These are phyloP conservation scores for Fusarium vanettenii DNA, from an alignment of 2,329 filamentous ascomycete genomes.

Conservation along the genomic window DNA sequence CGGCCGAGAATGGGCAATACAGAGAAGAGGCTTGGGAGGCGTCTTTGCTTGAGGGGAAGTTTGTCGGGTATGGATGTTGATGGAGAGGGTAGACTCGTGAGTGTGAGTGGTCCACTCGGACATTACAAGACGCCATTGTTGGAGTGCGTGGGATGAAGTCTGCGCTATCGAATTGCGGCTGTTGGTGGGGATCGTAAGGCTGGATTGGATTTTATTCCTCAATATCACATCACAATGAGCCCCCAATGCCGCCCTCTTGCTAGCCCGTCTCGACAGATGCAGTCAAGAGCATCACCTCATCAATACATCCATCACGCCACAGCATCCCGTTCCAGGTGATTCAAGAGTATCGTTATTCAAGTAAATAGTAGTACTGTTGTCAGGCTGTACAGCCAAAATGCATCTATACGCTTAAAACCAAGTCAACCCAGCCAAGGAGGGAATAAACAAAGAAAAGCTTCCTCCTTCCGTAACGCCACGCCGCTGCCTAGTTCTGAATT, in stretches of 20 bases:
- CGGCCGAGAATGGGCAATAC: background rate
- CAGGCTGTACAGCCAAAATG: background rate
- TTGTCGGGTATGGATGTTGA: background rate
- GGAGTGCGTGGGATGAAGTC: background rate
- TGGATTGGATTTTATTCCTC: background rate
- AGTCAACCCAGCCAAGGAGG: background rate
- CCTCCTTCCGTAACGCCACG: conserved; percentile 18
- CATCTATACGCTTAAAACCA: background rate
- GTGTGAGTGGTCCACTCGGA: background rate
- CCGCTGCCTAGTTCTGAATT: background rate
- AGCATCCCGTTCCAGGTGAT: background rate
- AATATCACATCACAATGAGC: background rate
- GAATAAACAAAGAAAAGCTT: background rate
- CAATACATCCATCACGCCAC: background rate
- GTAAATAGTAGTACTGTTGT: background rate
- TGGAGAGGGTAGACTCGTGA: background rate
- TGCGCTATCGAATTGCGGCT: background rate
- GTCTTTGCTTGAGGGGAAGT: background rate
- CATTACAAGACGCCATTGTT: background rate
- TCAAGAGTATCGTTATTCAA: background rate
- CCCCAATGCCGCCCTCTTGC: background rate
- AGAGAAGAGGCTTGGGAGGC: background rate
- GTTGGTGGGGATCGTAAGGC: background rate
- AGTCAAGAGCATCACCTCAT: background rate
- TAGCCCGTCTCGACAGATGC: background rate